Evolutionary conservation across 805 yeast genomes (phyloP), one percentile per base, ranked within the genome.

Genomic region (Pichia thaimueangensis): DNA sequence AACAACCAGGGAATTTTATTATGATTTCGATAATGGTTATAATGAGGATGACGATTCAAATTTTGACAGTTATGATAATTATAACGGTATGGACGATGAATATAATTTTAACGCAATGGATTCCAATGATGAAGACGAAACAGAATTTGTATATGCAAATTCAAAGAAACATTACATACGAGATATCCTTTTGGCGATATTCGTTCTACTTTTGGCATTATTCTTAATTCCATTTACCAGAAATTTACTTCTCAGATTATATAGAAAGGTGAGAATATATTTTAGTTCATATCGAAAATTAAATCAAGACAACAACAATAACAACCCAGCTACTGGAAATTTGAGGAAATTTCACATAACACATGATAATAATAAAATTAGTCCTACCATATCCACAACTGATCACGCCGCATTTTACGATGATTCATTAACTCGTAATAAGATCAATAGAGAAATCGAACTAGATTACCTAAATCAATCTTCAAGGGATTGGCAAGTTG

Each of bases 401-500:
- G 35, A 17, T 11, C 16, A 32, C 9, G 13, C 16, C 22, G 22
- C 19, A 8, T 30, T 8, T 20, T 11, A 10, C 12, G 23, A 32
- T 8, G 22, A 32, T 13, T 20, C 31, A 7, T 29, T 19, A 29
- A 22, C 16, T 24, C 15, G 19, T 19, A 22, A 32, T 20, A 17
- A 11, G 13, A 17, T 9, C 6, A 20, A 32, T 32, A 11, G 31
- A 9, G n/a, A n/a, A n/a, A n/a, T n/a, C n/a, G n/a, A n/a, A n/a
- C n/a, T n/a, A n/a, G n/a, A n/a, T n/a, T n/a, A n/a, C n/a, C n/a
- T n/a, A n/a, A n/a, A n/a, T n/a, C n/a, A n/a, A n/a, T n/a, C n/a
- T n/a, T n/a, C n/a, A n/a, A n/a, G n/a, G n/a, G n/a, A n/a, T n/a
- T 41, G 47, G 45, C 45, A 46, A 11, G 40, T 43, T 20, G 47